Evolutionary conservation across 2,329 filamentous ascomycete genomes (phyloP), one percentile per base, ranked within the genome.

Genomic region (Fusarium robinianum): DNA sequence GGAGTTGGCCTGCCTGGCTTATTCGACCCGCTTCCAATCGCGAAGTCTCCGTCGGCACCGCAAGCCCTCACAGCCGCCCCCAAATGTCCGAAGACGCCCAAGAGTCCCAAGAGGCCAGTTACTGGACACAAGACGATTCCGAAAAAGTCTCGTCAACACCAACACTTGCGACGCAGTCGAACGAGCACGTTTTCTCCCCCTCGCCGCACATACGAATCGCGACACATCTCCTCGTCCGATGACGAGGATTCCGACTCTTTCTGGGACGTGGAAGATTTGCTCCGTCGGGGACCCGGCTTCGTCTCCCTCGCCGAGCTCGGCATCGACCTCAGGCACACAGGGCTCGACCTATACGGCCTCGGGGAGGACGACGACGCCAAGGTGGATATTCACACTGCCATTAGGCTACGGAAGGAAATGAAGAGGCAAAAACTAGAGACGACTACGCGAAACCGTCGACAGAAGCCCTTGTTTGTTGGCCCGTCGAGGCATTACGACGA

Each of bases 1-100:
- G 57, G 58, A 6, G 51, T 46, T 2, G 58, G 51, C 2, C 54
- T 67, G 2, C 64, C 64, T 5, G 64, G 64, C 0, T 44, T 67
- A 11, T 64, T 61, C 16, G 60, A 62, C 30, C 47, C 53, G 8
- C 26, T 51, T 3, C 45, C 49, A 1, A 48, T 55, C 5, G 38
- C 39, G 9, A 53, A 36, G 15, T 30, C 34, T 12, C 34, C 46
- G 5, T 15, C 26, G 2, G 36, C 37, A 4, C n/a, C 41, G 18
- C 10, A 16, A 11, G 25, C 29, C 19, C 16, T 23, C 29, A 33
- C 51, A 21, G 10, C 26, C 15, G 32, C 29, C n/a, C n/a, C n/a
- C n/a, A n/a, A n/a, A n/a, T n/a, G n/a, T n/a, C n/a, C n/a, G n/a
- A 51, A 57, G 16, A 46, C 39, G 12, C 40, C 43, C 9, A 49